Percentiles rank a stretch among this genome's conserved stretches.
phyloP scores from a whole-genome alignment of 345 rosid genomes.

The Pistacia atlantica region DNA sequence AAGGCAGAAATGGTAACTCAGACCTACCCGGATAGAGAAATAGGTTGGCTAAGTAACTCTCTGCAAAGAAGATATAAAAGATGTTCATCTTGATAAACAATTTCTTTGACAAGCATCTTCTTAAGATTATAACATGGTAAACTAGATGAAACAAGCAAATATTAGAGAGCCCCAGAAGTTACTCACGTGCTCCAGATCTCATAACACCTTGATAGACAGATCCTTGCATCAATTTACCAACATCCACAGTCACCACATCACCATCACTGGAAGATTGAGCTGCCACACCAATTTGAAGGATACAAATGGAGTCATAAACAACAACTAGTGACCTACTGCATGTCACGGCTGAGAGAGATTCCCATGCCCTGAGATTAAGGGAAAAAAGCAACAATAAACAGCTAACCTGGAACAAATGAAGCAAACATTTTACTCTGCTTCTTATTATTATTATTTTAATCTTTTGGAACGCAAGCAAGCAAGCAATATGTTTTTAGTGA shows the following conservation, averaged over 20 bases:
- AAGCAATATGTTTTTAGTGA: background rate
- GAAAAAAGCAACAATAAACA: slow-evolving; percentile 13
- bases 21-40: slow-evolving; percentile 91
- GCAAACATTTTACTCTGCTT: background rate
- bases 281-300: slow-evolving; percentile 76
- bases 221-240: slow-evolving; percentile 62
- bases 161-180: slow-evolving; percentile 1
- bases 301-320: slow-evolving; percentile 57
- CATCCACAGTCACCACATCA: slow-evolving; percentile 50
- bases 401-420: background rate
- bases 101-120: slow-evolving; percentile 6
- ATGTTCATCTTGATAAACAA: slow-evolving; percentile 1
- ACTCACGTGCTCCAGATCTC: slow-evolving; percentile 80
- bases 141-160: background rate
- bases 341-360: slow-evolving; percentile 63
- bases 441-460: background rate
- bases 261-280: slow-evolving; percentile 50
- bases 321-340: slow-evolving; percentile 77
- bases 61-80: slow-evolving; percentile 37
- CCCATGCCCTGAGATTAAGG: slow-evolving; percentile 68
- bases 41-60: slow-evolving; percentile 87
- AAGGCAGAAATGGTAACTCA: slow-evolving; percentile 84
- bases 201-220: slow-evolving; percentile 66
- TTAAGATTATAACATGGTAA: slow-evolving; percentile 6
- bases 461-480: background rate